These are phyloP conservation scores for Pyrenophora seminiperda DNA, from an alignment of 2,329 filamentous ascomycete species.

Conservation along the genomic window DNA sequence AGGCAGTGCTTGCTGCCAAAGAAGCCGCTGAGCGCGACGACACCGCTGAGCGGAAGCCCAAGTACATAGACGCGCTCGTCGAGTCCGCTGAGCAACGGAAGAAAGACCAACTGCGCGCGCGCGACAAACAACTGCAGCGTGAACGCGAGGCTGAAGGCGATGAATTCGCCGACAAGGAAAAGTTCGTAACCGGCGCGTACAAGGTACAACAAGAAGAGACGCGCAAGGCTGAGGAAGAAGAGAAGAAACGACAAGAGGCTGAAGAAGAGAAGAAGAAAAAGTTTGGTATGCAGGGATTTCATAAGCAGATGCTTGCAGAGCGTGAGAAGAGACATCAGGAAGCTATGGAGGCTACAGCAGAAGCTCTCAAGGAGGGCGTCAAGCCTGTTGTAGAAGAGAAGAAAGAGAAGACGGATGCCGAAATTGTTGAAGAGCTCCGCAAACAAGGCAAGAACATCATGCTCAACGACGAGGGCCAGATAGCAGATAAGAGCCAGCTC, in stretches of 20 bases:
- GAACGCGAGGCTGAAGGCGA: slow-evolving; percentile 82
- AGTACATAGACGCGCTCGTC: slow-evolving; percentile 78
- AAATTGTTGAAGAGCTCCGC: slow-evolving; percentile 71
- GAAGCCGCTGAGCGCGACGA: slow-evolving; percentile 59
- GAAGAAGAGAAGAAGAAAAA: slow-evolving; percentile 68
- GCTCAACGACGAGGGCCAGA: slow-evolving; percentile 81
- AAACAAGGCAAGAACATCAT: slow-evolving; percentile 67
- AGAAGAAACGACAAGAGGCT: slow-evolving; percentile 67
- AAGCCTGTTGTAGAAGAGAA: slow-evolving; percentile 43
- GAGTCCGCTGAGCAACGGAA: slow-evolving; percentile 77
- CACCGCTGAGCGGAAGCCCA: slow-evolving; percentile 67
- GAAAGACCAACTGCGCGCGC: slow-evolving; percentile 75
- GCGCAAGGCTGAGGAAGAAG: slow-evolving; percentile 70
- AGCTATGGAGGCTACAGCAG: slow-evolving; percentile 67
- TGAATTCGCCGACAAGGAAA: slow-evolving; percentile 80
- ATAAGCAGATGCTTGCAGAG: slow-evolving; percentile 72
- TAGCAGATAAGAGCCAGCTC: slow-evolving; percentile 83
- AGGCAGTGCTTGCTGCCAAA: slow-evolving; percentile 61
- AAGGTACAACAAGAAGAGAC: slow-evolving; percentile 81
- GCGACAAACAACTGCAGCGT: slow-evolving; percentile 78
- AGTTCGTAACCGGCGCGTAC: slow-evolving; percentile 84
- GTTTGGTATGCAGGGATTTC: slow-evolving; percentile 79
- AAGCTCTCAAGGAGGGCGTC: slow-evolving; percentile 44
- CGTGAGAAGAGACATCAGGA: slow-evolving; percentile 73
- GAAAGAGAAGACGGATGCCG: slow-evolving; percentile 57